phyloP scores from a whole-genome alignment of 768 basidiomycete genomes.

The Termitomyces titanicus region DNA sequence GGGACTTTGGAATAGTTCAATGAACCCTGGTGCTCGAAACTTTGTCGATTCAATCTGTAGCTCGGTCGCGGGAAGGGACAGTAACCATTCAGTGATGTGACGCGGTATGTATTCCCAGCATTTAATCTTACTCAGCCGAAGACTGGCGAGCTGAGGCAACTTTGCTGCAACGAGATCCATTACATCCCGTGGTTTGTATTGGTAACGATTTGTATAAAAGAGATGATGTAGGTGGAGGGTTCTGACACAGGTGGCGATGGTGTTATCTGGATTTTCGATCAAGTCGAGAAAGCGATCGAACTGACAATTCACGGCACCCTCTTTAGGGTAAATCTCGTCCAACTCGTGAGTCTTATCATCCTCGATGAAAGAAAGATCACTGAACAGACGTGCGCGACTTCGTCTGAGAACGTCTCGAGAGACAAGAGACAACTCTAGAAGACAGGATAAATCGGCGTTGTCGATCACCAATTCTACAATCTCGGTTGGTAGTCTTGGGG shows the following conservation, averaged over 20 bases:
- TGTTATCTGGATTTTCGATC: not conserved
- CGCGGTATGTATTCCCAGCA: not conserved
- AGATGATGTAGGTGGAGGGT: not conserved
- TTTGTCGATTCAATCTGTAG: not conserved
- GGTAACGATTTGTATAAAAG: not conserved
- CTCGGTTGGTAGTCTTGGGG: not conserved
- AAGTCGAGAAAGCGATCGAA: slow-evolving; percentile 2
- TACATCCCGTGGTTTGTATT: not conserved
- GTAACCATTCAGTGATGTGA: not conserved
- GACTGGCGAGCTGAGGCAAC: not conserved
- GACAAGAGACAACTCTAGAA: not conserved
- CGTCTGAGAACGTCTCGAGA: not conserved
- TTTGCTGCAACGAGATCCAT: not conserved
- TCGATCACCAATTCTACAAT: not conserved
- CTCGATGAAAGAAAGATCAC: not conserved
- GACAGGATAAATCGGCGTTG: not conserved
- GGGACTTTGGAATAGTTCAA: not conserved
- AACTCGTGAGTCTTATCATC: not conserved
- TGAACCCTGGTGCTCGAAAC: not conserved
- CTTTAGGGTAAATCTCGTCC: not conserved
- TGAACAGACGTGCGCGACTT: slow-evolving; percentile 1
- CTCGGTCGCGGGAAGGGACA: not conserved
- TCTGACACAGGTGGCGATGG: not conserved
- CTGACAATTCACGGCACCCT: not conserved
- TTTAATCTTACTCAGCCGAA: not conserved